A percentile compares a stretch with the other conserved stretches of the same genome.
Evolutionary conservation across 768 basidiomycete genomes (phyloP).

Genomic region (Boletus tylopilopsis): DNA sequence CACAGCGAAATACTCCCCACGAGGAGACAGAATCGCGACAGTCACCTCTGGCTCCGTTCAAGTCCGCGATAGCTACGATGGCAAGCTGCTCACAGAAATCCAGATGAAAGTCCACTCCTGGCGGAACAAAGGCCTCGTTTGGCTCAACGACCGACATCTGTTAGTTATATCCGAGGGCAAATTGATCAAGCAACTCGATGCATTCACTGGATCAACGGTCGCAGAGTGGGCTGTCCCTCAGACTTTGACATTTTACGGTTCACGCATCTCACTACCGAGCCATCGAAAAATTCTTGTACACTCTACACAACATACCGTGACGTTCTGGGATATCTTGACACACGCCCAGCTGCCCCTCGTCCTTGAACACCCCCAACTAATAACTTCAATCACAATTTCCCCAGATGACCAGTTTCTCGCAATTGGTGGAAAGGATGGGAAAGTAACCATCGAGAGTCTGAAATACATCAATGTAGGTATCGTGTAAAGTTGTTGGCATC

Average conservation of each 20-base stretch:
- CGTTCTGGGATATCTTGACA: background rate
- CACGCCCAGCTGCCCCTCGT: background rate
- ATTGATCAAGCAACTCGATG: background rate
- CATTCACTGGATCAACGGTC: background rate
- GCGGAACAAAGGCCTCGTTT: background rate
- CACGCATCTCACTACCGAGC: background rate
- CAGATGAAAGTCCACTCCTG: background rate
- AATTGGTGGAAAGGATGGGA: no score
- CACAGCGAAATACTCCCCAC: background rate
- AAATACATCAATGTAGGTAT: no score
- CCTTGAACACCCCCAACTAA: background rate
- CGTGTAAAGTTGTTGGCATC: no score
- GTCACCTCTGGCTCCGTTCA: background rate
- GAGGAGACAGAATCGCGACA: background rate
- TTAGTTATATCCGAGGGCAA: background rate
- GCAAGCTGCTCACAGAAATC: background rate
- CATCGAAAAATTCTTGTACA: background rate
- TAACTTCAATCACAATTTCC: no score
- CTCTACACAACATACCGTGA: background rate
- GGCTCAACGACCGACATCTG: background rate
- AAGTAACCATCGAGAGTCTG: no score
- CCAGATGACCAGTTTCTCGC: no score
- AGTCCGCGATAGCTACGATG: background rate
- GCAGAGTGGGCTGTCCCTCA: background rate
- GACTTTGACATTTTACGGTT: background rate